Percentiles rank a stretch among this genome's conserved stretches.
phyloP scores from a whole-genome alignment of 139 green algal species.

The Chlorella sp. region DNA sequence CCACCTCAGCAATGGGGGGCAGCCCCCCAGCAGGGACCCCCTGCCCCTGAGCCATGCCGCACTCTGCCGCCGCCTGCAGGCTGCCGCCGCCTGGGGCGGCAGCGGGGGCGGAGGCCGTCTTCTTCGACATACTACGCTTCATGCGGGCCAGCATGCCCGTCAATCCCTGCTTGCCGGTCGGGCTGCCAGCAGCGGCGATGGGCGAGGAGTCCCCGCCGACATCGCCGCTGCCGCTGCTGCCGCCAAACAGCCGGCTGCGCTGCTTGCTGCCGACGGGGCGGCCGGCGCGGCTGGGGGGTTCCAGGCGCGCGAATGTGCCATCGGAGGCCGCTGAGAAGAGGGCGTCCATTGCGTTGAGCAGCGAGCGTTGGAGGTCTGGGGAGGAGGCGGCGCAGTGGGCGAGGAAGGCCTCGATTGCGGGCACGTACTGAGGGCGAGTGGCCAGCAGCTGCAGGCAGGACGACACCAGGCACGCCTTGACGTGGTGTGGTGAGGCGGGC shows the following conservation, averaged over 20 bases:
- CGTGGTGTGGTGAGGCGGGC: neutral
- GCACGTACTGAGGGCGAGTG: conserved; percentile 32
- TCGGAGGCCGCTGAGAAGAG: conserved; percentile 16
- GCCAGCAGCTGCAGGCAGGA: conserved; percentile 34
- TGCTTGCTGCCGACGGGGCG: neutral
- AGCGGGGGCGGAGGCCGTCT: neutral
- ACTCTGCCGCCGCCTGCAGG: neutral
- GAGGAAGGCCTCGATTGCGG: conserved; percentile 37
- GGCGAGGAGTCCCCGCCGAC: neutral
- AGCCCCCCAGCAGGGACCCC: neutral
- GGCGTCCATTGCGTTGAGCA: conserved; percentile 27
- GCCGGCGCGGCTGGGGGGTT: neutral
- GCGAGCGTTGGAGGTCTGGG: neutral
- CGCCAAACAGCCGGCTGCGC: conserved; percentile 2
- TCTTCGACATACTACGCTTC: neutral
- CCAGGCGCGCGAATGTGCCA: conserved; percentile 32
- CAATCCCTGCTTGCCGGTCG: neutral
- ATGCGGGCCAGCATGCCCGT: neutral
- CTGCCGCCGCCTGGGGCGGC: neutral
- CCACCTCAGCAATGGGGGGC: neutral
- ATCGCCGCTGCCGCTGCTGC: neutral
- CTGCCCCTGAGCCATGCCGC: neutral
- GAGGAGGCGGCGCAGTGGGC: conserved; percentile 12
- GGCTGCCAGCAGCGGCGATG: neutral
- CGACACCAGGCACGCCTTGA: conserved; percentile 32